A percentile compares a stretch with the other conserved stretches of the same genome.
Evolutionary conservation across 805 yeast genomes (phyloP).

Genomic region (Candida incommunis): DNA sequence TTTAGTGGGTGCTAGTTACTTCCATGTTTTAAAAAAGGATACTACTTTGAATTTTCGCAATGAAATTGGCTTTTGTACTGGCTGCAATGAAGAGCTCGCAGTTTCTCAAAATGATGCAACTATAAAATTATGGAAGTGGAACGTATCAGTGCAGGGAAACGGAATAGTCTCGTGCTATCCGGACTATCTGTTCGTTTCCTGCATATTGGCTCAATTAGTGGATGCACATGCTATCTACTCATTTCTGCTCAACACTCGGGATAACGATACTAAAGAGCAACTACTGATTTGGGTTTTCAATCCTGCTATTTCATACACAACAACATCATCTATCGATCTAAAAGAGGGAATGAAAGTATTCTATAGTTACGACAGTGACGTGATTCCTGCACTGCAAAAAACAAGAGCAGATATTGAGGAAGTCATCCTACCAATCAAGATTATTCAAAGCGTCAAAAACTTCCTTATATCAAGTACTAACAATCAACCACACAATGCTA

Average conservation of each 20-base stretch:
- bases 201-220: constrained; percentile 15
- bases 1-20: constrained; percentile 44
- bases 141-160: constrained; percentile 20
- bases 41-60: neutral
- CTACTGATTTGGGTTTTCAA: constrained; percentile 37
- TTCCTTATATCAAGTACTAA: constrained; percentile 19
- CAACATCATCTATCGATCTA: constrained; percentile 11
- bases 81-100: constrained; percentile 9
- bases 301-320: constrained; percentile 22
- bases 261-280: neutral
- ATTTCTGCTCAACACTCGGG: constrained; percentile 7
- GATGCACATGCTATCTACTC: constrained; percentile 22
- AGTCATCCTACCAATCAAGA: constrained; percentile 21
- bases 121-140: constrained; percentile 43
- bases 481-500: constrained; percentile 22
- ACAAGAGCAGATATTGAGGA: constrained; percentile 29
- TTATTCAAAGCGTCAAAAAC: constrained; percentile 19
- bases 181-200: constrained; percentile 7
- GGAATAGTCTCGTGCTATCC: constrained; percentile 2
- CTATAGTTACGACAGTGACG: constrained; percentile 23
- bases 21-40: constrained; percentile 25
- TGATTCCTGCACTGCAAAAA: constrained; percentile 17
- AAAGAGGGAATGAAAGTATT: constrained; percentile 30
- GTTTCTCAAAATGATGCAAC: constrained; percentile 2
- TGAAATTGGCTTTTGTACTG: constrained; percentile 4